These are phyloP conservation scores for Nemania serpens DNA, from an alignment of 2,329 filamentous ascomycete genomes.

Conservation along the genomic window DNA sequence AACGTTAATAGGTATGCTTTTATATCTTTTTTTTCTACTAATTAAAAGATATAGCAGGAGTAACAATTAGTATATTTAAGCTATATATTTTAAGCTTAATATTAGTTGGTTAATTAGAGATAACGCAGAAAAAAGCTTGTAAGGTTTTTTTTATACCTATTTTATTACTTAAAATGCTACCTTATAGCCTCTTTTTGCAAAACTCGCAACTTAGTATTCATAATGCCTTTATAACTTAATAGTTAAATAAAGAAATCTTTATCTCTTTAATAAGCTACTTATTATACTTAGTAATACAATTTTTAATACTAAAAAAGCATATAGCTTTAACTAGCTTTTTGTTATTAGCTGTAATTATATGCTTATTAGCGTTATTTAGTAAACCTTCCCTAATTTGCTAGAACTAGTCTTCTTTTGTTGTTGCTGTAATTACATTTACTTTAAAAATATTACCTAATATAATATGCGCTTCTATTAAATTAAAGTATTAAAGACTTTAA, in stretches of 20 bases:
- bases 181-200: constrained; percentile 2
- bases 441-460: constrained; percentile 7
- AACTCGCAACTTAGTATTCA: constrained; percentile 23
- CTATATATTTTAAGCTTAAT: neutral
- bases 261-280: constrained; percentile 22
- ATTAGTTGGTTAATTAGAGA: constrained; percentile 8
- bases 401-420: constrained; percentile 9
- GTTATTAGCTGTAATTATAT: neutral
- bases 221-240: constrained; percentile 15
- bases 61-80: constrained; percentile 18
- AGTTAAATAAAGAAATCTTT: constrained; percentile 1
- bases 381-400: constrained; percentile 15
- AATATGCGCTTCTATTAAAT: constrained; percentile 17
- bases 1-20: neutral
- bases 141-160: constrained; percentile 28
- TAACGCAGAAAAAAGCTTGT: constrained; percentile 11
- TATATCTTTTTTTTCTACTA: constrained; percentile 19
- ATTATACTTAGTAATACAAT: constrained; percentile 14
- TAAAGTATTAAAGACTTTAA: constrained; percentile 1
- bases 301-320: constrained; percentile 4
- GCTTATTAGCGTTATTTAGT: neutral
- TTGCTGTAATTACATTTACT: constrained; percentile 7
- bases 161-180: constrained; percentile 23
- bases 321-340: constrained; percentile 8
- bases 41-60: constrained; percentile 12